Conservation (phyloP, 441 rosid genomes). For the Melastoma candidum region DNA sequence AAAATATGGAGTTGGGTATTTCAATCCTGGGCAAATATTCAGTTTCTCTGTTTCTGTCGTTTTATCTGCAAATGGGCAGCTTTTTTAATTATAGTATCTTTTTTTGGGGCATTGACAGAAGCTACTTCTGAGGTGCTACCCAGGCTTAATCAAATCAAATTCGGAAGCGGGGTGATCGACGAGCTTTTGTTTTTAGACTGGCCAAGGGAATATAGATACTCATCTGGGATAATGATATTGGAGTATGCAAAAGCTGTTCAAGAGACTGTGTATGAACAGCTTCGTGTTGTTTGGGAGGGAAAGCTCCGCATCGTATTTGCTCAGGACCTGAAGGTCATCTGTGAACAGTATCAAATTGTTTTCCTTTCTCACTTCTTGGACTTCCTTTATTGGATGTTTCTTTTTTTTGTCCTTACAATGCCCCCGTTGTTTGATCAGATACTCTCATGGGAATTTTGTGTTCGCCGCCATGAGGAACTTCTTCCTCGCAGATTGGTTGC, state of each 20-base stretch:
- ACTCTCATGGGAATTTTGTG: conserved; percentile 97
- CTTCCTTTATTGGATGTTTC: not conserved
- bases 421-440: conserved; percentile 37
- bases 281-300: conserved; percentile 97
- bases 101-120: conserved; percentile 39
- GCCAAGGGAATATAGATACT: conserved; percentile 72
- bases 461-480: conserved; percentile 89
- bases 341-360: too few relatives aligned
- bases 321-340: conserved; percentile 72
- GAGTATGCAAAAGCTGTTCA: conserved; percentile 93
- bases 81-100: conserved; percentile 1
- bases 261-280: conserved; percentile 94
- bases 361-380: too few relatives aligned
- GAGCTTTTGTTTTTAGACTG: conserved; percentile 86
- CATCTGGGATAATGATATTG: conserved; percentile 76
- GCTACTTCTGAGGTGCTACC: conserved; percentile 96
- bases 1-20: too few relatives aligned
- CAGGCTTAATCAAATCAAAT: conserved; percentile 92
- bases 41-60: too few relatives aligned
- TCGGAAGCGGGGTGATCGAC: conserved; percentile 91
- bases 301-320: conserved; percentile 87
- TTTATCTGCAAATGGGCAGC: not conserved
- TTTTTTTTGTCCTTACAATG: conserved; percentile 11
- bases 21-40: too few relatives aligned
- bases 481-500: conserved; percentile 93